Conservation (phyloP, 163 green algal species). For the Scenedesmus sp. region DNA sequence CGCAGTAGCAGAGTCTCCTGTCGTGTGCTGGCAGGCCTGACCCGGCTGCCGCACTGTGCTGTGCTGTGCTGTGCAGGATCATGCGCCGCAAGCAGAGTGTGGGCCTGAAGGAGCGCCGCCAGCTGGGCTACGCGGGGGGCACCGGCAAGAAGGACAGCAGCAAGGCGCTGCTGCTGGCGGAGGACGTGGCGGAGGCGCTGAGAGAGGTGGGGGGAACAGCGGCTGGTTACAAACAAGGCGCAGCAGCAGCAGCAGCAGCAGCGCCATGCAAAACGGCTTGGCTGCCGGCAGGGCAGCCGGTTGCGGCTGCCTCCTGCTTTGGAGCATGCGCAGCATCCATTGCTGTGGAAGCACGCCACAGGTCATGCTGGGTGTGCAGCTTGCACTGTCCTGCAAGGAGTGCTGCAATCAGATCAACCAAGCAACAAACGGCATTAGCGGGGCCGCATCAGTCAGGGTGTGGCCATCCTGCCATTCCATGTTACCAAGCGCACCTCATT, state of each 20-base stretch:
- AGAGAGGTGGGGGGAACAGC: conserved; percentile 35
- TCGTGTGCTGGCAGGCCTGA: too few relatives aligned
- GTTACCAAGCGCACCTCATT: background rate
- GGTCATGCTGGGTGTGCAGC: too few relatives aligned
- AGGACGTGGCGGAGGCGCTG: conserved; percentile 55
- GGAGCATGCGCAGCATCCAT: too few relatives aligned
- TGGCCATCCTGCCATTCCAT: background rate
- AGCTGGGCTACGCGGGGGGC: conserved; percentile 28
- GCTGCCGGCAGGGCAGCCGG: too few relatives aligned
- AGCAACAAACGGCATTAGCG: too few relatives aligned
- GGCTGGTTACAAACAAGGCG: background rate
- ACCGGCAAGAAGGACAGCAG: conserved; percentile 59
- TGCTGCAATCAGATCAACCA: too few relatives aligned
- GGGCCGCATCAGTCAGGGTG: too few relatives aligned
- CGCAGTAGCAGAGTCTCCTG: background rate
- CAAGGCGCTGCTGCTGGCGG: conserved; percentile 41
- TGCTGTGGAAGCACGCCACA: too few relatives aligned
- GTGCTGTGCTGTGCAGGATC: background rate
- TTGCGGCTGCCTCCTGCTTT: too few relatives aligned
- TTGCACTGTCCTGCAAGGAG: too few relatives aligned
- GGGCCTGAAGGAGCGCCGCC: background rate
- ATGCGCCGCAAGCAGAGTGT: conserved; percentile 32
- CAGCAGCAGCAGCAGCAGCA: background rate
- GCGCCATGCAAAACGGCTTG: too few relatives aligned
- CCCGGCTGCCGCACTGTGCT: background rate